Conservation (phyloP, 192 early-diverging fungal genomes). For the Mortierella alpina region DNA sequence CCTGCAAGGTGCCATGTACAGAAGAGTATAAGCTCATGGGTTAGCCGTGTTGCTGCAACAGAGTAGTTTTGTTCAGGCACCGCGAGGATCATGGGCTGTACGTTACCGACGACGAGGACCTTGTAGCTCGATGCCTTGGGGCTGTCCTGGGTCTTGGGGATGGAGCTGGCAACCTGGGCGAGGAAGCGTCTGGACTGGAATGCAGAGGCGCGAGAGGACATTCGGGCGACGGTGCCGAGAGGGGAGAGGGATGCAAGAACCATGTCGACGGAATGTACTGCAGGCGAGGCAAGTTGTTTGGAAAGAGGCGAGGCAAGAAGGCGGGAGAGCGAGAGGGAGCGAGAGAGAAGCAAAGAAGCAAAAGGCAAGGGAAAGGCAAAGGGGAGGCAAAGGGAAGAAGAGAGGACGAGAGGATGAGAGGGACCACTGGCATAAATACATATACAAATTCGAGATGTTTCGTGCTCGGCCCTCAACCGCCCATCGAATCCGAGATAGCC, state of each 20-base stretch:
- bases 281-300: not conserved
- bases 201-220: conserved; percentile 9
- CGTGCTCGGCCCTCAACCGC: too few species aligned
- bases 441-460: too few species aligned
- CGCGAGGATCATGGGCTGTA: not conserved
- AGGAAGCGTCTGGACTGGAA: conserved; percentile 51
- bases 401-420: not conserved
- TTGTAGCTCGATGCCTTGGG: conserved; percentile 55
- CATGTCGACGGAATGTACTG: not conserved
- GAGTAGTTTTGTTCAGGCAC: not conserved
- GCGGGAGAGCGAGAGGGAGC: not conserved
- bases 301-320: not conserved
- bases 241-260: conserved; percentile 18
- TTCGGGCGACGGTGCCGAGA: conserved; percentile 33
- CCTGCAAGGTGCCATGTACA: conserved; percentile 47
- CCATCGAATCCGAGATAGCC: too few species aligned
- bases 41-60: not conserved
- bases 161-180: conserved; percentile 30
- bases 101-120: conserved; percentile 62
- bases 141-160: conserved; percentile 20
- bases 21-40: not conserved
- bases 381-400: conserved; percentile 3
- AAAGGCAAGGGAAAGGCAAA: not conserved
- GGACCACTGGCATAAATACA: not conserved
- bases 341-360: not conserved